phyloP scores from a whole-genome alignment of 2,329 filamentous ascomycete species.

The Pestalotiopsis sp. region DNA sequence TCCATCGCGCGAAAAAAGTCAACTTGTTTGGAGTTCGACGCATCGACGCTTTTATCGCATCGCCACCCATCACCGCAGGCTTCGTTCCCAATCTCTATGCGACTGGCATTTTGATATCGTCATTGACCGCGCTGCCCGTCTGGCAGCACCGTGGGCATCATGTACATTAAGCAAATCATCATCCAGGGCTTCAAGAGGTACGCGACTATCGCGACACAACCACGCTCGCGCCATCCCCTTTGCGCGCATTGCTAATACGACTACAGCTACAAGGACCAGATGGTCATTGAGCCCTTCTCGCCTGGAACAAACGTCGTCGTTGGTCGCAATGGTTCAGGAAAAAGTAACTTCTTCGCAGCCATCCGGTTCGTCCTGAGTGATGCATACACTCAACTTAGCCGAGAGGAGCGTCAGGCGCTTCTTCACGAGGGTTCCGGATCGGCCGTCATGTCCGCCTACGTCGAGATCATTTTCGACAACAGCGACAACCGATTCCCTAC shows the following conservation, averaged over 20 bases:
- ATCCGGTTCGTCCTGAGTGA: constrained; percentile 98
- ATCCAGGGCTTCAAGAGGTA: constrained; percentile 99
- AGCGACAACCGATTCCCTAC: constrained; percentile 94
- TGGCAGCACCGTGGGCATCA: constrained; percentile 48
- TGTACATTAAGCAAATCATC: constrained; percentile 99
- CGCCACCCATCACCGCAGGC: neutral
- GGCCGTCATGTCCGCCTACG: constrained; percentile 98
- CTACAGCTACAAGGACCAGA: constrained; percentile 96
- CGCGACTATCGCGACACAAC: constrained; percentile 23
- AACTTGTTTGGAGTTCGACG: neutral
- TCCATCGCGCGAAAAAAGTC: neutral
- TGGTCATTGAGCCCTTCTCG: constrained; percentile 97
- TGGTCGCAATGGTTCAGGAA: constrained; percentile 97
- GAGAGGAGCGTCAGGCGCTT: constrained; percentile 92
- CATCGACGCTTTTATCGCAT: constrained; percentile 8
- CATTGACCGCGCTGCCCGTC: constrained; percentile 32
- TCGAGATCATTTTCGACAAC: constrained; percentile 99
- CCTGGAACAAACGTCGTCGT: constrained; percentile 98
- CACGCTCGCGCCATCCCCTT: constrained; percentile 17
- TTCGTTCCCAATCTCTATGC: neutral
- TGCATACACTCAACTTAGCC: constrained; percentile 93
- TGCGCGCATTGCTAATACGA: constrained; percentile 23
- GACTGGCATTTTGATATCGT: constrained; percentile 3
- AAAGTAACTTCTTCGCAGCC: constrained; percentile 99
- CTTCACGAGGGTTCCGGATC: constrained; percentile 98